Evolutionary conservation across 805 yeast species (phyloP), one percentile per base, ranked within the genome.

Genomic region (Blastobotrys mokoenaii): DNA sequence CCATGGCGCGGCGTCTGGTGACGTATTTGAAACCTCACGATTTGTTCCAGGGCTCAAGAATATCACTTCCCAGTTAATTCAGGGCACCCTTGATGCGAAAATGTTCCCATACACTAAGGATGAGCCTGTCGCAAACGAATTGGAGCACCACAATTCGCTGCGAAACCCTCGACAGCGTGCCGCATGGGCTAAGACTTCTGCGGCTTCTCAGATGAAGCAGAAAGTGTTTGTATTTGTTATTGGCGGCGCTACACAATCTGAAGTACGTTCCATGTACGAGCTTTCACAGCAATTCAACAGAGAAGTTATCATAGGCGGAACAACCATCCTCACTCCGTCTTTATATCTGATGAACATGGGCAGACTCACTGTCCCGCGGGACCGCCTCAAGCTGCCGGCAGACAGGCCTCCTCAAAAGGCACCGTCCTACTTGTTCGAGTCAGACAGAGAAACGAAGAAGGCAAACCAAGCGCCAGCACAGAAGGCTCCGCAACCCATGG

Each of bases 201-300:
- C 57, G 40, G 57, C 52, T 34, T 65, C 60, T 39, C 67, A 66
- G 2, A 68, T 70, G 40, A 69, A 79, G 52, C 96, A 86, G 58
- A 69, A 93, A 41, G 69, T 89, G 6, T 76, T 89, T 52, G 76
- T 88, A 46, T 93, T 79, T 58, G 74, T 87, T 22, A 82, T 95
- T 1, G 99, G 99, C 17, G 98, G 97, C 7, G 64, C 84, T 16
- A 86, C 97, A 0, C 77, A 82, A 52, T 75, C 89, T 2, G 99
- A 93, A 62, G 67, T 83, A 25, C 74, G 90, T 50, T 73, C 85
- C 10, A 79, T 81, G 3, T 81, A 84, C 54, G 90, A 85, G 51
- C 70, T 87, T 40, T 74, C 86, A 7, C 63, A 67, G 14, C 62
- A 72, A 38, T 70, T 77, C 46, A 55, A 55, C 14, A 81, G 78